A percentile compares a stretch with the other conserved stretches of the same genome.
phyloP scores from a whole-genome alignment of 305 asterid species.

The Rubia tinctorum region DNA sequence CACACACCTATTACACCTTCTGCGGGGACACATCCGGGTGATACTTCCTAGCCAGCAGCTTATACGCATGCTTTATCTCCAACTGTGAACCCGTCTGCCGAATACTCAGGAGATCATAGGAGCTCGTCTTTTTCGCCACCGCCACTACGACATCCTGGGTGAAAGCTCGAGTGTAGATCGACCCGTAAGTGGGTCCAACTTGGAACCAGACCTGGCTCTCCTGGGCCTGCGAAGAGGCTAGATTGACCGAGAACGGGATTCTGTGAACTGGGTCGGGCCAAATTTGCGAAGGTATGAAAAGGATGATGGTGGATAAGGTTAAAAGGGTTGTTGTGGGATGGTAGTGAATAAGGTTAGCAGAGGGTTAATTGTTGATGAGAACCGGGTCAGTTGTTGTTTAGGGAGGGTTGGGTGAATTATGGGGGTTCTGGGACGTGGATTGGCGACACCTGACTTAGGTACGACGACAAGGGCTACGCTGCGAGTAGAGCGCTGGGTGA shows the following conservation, averaged over 20 bases:
- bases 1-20: slow-evolving; percentile 15
- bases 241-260: slow-evolving; percentile 10
- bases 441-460: slow-evolving; percentile 54
- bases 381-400: too few species aligned
- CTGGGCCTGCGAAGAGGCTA: slow-evolving; percentile 16
- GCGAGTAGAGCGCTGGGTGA: slow-evolving; percentile 37
- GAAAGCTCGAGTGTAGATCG: not conserved
- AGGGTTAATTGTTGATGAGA: too few species aligned
- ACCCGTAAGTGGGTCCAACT: slow-evolving; percentile 8
- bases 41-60: slow-evolving; percentile 72
- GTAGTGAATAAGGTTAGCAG: too few species aligned
- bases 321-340: too few species aligned
- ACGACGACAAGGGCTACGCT: slow-evolving; percentile 35
- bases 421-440: too few species aligned
- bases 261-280: slow-evolving; percentile 21
- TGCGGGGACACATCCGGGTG: slow-evolving; percentile 91
- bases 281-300: not conserved
- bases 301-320: too few species aligned
- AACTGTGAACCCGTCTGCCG: slow-evolving; percentile 48
- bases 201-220: slow-evolving; percentile 21
- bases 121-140: slow-evolving; percentile 19
- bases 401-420: too few species aligned
- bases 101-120: slow-evolving; percentile 73
- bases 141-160: too few species aligned
- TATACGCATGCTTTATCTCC: slow-evolving; percentile 86